Base-by-base conservation (phyloP, 768 basidiomycete species). In the Mycena leptocephala region DNA sequence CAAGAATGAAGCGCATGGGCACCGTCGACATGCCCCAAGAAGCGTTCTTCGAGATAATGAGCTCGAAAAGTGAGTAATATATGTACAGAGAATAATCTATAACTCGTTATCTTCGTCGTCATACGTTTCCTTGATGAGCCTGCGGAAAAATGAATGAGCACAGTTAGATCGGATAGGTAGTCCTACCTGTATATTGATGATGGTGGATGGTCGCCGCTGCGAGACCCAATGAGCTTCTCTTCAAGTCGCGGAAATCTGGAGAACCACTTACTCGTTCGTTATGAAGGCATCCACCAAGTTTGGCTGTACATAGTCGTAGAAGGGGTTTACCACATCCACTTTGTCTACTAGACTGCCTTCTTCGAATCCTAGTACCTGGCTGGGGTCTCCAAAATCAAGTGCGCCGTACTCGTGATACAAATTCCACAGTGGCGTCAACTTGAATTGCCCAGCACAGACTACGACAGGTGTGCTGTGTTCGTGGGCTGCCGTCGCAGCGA, bases 361-460 rank as follows among this genome's bases (percentile, higher is more conserved):
- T 76, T 96, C 92, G 76, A 95, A 96, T 37, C 92, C 94, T 66
- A 94, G 92, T 37, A 89, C 91, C 70, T 87, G 87, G 76, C 84
- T 88, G 63, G 90, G 91, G 82, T 92, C 92, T 3, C 94, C 94
- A 78, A 95, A 95, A 87, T 95, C 97, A 76, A 93, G 90, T 70
- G 95, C 95, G 33, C 93, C 95, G 79, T 95, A 95, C 83, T 95
- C 94, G 78, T 95, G 94, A 83, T 96, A 95, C 70, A 96, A 84
- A 84, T 96, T 95, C 95, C 96, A 97, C 32, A 94, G 85, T 11
- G 97, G 97, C 9, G 97, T 97, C 78, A 99, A 88, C 83, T 99
- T 99, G 87, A 97, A 99, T 85, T 98, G 97, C 3, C 98, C 98
- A 3, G 96, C 95, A 81, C 96, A 96, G 16, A 98, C 95, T 43